Evolutionary conservation across 208 protist species (phyloP).

Genomic region (Strigomonas galati): DNA sequence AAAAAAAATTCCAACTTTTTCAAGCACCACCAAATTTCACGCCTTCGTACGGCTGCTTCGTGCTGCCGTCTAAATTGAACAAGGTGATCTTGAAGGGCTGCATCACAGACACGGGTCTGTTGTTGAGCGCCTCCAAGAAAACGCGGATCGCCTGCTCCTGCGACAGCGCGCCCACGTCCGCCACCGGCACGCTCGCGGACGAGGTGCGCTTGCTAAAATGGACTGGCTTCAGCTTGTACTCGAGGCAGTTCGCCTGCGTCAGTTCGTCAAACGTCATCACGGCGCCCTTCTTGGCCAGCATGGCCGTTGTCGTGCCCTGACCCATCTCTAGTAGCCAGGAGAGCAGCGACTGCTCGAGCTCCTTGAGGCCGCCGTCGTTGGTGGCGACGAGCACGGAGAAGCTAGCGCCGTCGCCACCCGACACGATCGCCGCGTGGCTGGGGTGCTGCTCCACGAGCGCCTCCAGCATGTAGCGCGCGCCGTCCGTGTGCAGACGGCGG

Average conservation of each 20-base stretch:
- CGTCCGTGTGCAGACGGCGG: constrained; percentile 51
- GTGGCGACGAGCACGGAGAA: constrained; percentile 71
- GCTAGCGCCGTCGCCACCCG: constrained; percentile 26
- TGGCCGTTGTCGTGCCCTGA: constrained; percentile 67
- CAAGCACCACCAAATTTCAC: constrained; percentile 84
- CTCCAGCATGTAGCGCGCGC: constrained; percentile 60
- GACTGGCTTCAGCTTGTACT: constrained; percentile 43
- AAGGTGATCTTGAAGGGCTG: constrained; percentile 79
- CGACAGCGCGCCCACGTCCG: constrained; percentile 58
- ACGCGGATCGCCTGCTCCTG: constrained; percentile 76
- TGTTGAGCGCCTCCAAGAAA: constrained; percentile 55
- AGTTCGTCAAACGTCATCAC: constrained; percentile 91
- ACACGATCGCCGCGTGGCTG: constrained; percentile 53
- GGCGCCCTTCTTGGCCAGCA: constrained; percentile 70
- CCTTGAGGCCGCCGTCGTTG: constrained; percentile 57
- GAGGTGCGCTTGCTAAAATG: constrained; percentile 33
- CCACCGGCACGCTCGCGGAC: constrained; percentile 36
- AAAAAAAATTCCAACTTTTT: constrained; percentile 22
- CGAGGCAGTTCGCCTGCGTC: constrained; percentile 36
- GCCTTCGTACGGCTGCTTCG: constrained; percentile 73
- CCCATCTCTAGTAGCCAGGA: constrained; percentile 78
- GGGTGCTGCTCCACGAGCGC: constrained; percentile 45
- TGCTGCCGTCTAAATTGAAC: constrained; percentile 83
- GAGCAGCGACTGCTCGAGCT: constrained; percentile 64
- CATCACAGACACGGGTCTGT: constrained; percentile 50